Evolutionary conservation across 2,329 filamentous ascomycete species (phyloP), one percentile per base, ranked within the genome.

Genomic region (Trichophaea hybrida): DNA sequence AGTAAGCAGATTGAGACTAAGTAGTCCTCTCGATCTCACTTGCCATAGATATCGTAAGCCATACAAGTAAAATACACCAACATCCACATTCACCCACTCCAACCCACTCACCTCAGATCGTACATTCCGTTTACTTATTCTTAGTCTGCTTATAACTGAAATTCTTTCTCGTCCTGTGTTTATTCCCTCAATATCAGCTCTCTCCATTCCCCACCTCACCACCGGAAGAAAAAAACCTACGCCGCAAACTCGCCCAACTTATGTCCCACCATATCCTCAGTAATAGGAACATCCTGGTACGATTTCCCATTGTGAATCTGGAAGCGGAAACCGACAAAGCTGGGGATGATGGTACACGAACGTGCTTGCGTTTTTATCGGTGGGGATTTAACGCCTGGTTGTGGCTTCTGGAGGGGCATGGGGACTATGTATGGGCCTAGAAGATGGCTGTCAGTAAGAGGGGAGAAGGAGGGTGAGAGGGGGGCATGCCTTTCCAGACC

Each of bases 181-280:
- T 15, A 24, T 52, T 8, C 34, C 34, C 7, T 43, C 38, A 31
- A 34, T 12, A 32, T 33, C 54, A 15, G 5, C 34, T 50, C 34
- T 31, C 49, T 46, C 50, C 46, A 5, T 10, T 15, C 7, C 46
- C 50, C 24, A n/a, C 17, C 43, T 13, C 10, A 6, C 43, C 52
- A 15, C 12, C n/a, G 38, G 12, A 13, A 58, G 38, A 37, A 44
- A 6, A 6, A 50, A 17, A 81, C 88, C 70, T 80, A 95, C 89
- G 81, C 77, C 64, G 88, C 83, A 72, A 95, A 96, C 74, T 96
- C 90, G 68, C 90, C 90, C 67, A 96, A 78, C 75, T 95, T 96
- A 74, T 93, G 86, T 57, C 90, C 90, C 54, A 96, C 90, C 90
- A 96, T 96, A 70, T 95, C 87, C 72, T 95, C 90, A 13, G 89